Conservation (phyloP, 768 basidiomycete species). For the Leccinum truebloodii region DNA sequence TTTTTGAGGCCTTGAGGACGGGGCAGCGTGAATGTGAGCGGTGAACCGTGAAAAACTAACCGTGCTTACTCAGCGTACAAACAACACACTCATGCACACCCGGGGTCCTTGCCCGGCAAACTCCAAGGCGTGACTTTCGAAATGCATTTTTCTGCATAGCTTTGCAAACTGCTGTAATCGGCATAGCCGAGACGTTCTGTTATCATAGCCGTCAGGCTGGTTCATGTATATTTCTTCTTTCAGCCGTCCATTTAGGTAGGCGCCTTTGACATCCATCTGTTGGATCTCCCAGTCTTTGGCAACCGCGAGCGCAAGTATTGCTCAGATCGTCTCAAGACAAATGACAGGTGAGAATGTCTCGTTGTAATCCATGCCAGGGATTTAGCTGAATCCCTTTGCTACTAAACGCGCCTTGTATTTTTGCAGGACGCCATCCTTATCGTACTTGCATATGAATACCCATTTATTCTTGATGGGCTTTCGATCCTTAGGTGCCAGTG, state of each 20-base stretch:
- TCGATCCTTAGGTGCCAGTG: slow-evolving; percentile 22
- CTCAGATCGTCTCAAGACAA: neutral
- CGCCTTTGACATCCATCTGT: slow-evolving; percentile 2
- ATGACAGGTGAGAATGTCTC: neutral
- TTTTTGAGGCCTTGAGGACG: no score
- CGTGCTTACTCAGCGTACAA: no score
- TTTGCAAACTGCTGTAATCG: neutral
- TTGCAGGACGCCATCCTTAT: neutral
- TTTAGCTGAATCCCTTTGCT: neutral
- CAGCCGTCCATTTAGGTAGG: neutral
- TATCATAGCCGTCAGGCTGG: neutral
- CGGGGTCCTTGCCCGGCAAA: no score
- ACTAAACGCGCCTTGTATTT: neutral
- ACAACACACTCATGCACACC: no score
- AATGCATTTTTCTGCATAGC: no score
- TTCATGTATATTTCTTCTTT: slow-evolving; percentile 5
- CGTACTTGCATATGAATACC: slow-evolving; percentile 21
- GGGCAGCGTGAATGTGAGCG: no score
- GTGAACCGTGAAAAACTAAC: no score
- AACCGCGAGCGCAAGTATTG: neutral
- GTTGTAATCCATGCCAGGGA: slow-evolving; percentile 7
- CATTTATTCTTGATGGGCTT: slow-evolving; percentile 33
- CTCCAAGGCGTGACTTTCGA: no score
- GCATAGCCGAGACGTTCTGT: neutral
- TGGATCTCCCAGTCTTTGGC: slow-evolving; percentile 1